Evolutionary conservation across 2,329 filamentous ascomycete genomes (phyloP).

Genomic region (Orbilia blumenaviensis): DNA sequence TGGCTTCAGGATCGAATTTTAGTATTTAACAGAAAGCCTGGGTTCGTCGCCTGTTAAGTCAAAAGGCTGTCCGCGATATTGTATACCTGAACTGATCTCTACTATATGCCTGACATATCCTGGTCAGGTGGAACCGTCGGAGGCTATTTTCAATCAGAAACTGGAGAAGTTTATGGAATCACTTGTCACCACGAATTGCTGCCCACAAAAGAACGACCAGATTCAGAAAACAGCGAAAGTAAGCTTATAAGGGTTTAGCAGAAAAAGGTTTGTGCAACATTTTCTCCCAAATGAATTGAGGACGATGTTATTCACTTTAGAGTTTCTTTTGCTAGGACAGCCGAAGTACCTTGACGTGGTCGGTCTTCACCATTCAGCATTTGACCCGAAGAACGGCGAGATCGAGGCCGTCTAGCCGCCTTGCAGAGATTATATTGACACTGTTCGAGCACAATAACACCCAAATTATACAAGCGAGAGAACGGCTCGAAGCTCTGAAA

Average conservation of each 20-base stretch:
- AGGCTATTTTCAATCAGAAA: neutral
- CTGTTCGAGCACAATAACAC: too few relatives aligned
- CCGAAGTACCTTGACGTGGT: neutral
- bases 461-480: too few relatives aligned
- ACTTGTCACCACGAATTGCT: conserved; percentile 24
- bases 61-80: too few relatives aligned
- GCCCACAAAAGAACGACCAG: conserved; percentile 3
- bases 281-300: neutral
- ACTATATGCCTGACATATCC: too few relatives aligned
- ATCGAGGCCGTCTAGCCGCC: conserved; percentile 6
- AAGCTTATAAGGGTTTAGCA: neutral
- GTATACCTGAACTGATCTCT: too few relatives aligned
- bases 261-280: neutral
- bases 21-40: too few relatives aligned
- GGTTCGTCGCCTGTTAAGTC: too few relatives aligned
- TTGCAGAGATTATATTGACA: conserved; percentile 9
- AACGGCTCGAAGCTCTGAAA: neutral
- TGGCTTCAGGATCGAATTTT: too few relatives aligned
- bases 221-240: neutral
- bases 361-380: neutral
- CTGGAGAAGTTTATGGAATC: neutral
- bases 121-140: conserved; percentile 27
- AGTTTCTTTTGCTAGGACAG: too few relatives aligned
- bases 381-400: neutral
- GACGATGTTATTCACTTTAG: neutral